Evolutionary conservation across 2,329 filamentous ascomycete genomes (phyloP).

Genomic region (Phialocephala subalpina): DNA sequence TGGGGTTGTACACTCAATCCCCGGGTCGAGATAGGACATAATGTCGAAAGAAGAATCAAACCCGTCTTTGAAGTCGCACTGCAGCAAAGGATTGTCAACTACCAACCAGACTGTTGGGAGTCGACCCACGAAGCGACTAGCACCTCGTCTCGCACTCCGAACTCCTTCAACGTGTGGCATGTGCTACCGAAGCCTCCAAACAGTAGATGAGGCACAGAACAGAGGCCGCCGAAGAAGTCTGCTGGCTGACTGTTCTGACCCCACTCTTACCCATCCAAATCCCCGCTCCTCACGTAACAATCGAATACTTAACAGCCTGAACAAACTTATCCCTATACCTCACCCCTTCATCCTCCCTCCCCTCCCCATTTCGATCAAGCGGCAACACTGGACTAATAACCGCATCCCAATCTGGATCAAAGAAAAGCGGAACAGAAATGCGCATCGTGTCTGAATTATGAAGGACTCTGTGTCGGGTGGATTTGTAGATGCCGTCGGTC

Average conservation of each 20-base stretch:
- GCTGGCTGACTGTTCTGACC: background rate
- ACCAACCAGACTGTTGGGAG: background rate
- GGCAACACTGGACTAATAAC: constrained; percentile 28
- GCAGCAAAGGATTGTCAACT: background rate
- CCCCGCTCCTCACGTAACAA: background rate
- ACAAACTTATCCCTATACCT: constrained; percentile 23
- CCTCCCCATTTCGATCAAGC: constrained; percentile 1
- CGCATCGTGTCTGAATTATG: constrained; percentile 19
- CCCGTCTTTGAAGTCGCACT: background rate
- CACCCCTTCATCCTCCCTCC: constrained; percentile 15
- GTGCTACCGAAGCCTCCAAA: background rate
- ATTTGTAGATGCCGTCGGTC: constrained; percentile 19
- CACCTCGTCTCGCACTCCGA: background rate
- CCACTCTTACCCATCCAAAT: background rate
- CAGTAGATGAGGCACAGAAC: background rate
- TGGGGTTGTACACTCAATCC: background rate
- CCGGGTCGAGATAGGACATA: background rate
- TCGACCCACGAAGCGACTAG: background rate
- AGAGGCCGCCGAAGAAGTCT: background rate
- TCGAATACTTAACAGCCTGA: constrained; percentile 16
- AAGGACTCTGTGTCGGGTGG: constrained; percentile 21
- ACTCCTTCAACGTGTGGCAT: background rate
- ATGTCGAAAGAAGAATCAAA: background rate
- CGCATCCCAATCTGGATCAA: constrained; percentile 30
- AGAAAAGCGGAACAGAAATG: constrained; percentile 31